A percentile compares a stretch with the other conserved stretches of the same genome.
phyloP scores from a whole-genome alignment of 2,329 filamentous ascomycete genomes.

The Ophiobolus disseminans region DNA sequence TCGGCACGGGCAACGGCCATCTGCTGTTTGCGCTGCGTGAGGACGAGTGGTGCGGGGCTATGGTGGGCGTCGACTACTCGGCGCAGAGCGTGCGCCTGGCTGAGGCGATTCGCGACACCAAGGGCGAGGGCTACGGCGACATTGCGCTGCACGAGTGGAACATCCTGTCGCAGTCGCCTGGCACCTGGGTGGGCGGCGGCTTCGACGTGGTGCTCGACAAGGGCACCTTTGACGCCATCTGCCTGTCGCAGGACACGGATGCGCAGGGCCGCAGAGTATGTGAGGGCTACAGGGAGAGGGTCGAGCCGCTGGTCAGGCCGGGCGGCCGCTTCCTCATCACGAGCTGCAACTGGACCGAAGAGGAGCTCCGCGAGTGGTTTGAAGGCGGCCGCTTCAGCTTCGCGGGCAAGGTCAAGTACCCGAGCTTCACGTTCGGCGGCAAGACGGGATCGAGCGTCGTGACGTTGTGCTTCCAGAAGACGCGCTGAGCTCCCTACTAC shows the following conservation, averaged over 20 bases:
- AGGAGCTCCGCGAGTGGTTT: slow-evolving; percentile 84
- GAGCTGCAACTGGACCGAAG: slow-evolving; percentile 98
- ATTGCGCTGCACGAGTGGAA: slow-evolving; percentile 63
- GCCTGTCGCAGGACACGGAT: slow-evolving; percentile 67
- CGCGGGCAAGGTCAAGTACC: slow-evolving; percentile 77
- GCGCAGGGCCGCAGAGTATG: slow-evolving; percentile 66
- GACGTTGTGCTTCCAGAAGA: slow-evolving; percentile 78
- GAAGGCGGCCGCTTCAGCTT: slow-evolving; percentile 63
- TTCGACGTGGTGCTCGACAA: slow-evolving; percentile 98
- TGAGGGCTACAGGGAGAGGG: slow-evolving; percentile 75
- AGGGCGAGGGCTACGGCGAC: slow-evolving; percentile 32
- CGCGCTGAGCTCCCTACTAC: slow-evolving; percentile 23
- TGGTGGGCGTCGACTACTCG: slow-evolving; percentile 92
- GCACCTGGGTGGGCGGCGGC: slow-evolving; percentile 67
- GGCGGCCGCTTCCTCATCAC: slow-evolving; percentile 84
- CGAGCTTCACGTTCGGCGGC: slow-evolving; percentile 87
- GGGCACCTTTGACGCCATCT: slow-evolving; percentile 96
- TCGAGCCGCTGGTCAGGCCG: slow-evolving; percentile 70
- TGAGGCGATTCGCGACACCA: slow-evolving; percentile 60
- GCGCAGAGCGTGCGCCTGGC: slow-evolving; percentile 77
- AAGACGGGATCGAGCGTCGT: slow-evolving; percentile 87
- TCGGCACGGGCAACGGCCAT: slow-evolving; percentile 94
- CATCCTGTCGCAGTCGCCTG: slow-evolving; percentile 52
- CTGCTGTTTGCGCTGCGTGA: slow-evolving; percentile 82
- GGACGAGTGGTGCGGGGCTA: slow-evolving; percentile 69